phyloP scores from a whole-genome alignment of 169 alveolate species.

The Babesia bigemina region DNA sequence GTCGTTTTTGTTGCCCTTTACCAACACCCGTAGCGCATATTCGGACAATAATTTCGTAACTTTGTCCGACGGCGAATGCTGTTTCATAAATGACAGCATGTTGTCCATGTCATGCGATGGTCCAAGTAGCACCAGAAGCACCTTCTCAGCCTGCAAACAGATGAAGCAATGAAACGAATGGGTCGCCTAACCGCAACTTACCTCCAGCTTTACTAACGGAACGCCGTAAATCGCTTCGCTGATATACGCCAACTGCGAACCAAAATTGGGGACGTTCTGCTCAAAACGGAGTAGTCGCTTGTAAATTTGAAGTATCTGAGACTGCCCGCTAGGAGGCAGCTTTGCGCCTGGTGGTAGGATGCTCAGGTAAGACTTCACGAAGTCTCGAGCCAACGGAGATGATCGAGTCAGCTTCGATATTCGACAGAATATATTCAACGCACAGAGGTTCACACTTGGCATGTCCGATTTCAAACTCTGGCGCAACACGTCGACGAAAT shows the following conservation, averaged over 20 bases:
- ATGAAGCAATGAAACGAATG: background rate
- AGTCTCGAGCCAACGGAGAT: conserved; percentile 24
- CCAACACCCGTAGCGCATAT: conserved; percentile 18
- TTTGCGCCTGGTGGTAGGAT: conserved; percentile 36
- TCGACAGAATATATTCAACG: conserved; percentile 22
- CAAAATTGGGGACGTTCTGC: conserved; percentile 19
- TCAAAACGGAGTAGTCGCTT: conserved; percentile 41
- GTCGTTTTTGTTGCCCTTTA: conserved; percentile 32
- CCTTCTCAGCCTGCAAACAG: conserved; percentile 20
- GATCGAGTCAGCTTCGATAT: conserved; percentile 20
- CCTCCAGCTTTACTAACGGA: conserved; percentile 28
- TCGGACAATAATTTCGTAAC: conserved; percentile 24
- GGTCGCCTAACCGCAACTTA: background rate
- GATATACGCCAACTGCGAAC: conserved; percentile 21
- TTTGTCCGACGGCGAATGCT: conserved; percentile 28
- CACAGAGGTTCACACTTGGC: conserved; percentile 25
- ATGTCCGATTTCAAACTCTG: conserved; percentile 31
- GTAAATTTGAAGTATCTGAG: conserved; percentile 35
- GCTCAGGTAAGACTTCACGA: conserved; percentile 22
- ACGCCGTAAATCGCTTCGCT: conserved; percentile 34
- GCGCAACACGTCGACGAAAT: conserved; percentile 24
- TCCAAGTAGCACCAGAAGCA: conserved; percentile 30
- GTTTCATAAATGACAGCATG: conserved; percentile 8
- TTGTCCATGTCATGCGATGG: conserved; percentile 11
- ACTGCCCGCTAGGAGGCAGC: conserved; percentile 41